Evolutionary conservation across 2,329 filamentous ascomycete species (phyloP), one percentile per base, ranked within the genome.

Genomic region (Dactylellina parvicollis): DNA sequence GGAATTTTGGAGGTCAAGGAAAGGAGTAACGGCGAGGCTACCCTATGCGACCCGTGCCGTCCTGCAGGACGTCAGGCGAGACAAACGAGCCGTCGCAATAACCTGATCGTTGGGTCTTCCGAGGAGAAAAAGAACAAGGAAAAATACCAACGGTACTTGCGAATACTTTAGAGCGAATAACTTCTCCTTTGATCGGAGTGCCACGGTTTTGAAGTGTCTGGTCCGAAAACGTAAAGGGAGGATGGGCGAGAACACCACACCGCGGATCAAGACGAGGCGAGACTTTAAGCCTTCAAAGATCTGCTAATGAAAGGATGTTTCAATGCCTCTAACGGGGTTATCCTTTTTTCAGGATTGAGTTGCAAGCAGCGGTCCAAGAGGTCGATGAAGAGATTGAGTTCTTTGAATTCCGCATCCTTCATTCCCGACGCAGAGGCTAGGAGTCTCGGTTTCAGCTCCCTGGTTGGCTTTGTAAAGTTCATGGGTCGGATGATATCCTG

Each of bases 331-430:
- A 86, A 84, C 0, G 95, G 91, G 49, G 91, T 94, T 78, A 95
- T 91, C 75, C 95, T 87, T 84, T 96, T 96, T 80, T 96, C 93
- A 0, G 94, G 92, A 79, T 98, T 96, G 75, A 98, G 85, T 69
- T 89, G 88, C 75, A 99, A 84, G 79, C 93, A 98, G 62, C 90
- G 89, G 79, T 96, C 93, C 66, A 99, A 82, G 52, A 99, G 83
- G 80, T 98, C 93, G 76, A 92, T 85, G 81, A 99, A 96, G 59
- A 90, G 85, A 70, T 90, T 89, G 74, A 97, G 83, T 78, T 97
- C 92, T 80, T 89, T 90, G 38, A 86, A 83, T 80, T 95, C 92
- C 8, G 84, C 83, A 74, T 93, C 90, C 54, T 84, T 87, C 84
- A 96, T 89, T 56, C 88, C 90, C 64, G 87, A 87, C 4, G 89